Conservation (phyloP, 2,329 filamentous ascomycete species). For the Ophiostoma montium region DNA sequence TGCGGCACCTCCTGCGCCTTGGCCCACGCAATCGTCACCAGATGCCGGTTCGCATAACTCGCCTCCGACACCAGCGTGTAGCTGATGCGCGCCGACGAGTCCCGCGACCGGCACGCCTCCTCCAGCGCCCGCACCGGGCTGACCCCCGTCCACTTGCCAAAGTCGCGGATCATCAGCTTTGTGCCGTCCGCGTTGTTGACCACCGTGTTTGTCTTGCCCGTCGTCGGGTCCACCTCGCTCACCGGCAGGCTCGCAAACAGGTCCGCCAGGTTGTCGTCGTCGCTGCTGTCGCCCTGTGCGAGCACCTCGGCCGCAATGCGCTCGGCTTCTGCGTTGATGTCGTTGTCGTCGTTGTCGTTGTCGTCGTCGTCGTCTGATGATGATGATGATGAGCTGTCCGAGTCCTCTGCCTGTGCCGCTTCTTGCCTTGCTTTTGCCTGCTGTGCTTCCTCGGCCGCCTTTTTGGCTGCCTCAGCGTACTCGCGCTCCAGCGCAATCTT, state of each 20-base stretch:
- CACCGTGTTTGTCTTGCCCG: conserved; percentile 43
- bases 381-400: conserved; percentile 15
- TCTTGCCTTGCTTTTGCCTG: conserved; percentile 16
- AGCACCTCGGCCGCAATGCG: conserved; percentile 45
- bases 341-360: conserved; percentile 26
- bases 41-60: conserved; percentile 62
- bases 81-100: conserved; percentile 50
- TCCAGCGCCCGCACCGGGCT: conserved; percentile 65
- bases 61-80: conserved; percentile 60
- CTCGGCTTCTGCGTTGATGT: conserved; percentile 42
- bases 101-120: conserved; percentile 75
- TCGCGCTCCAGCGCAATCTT: conserved; percentile 48
- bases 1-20: conserved; percentile 46
- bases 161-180: conserved; percentile 58
- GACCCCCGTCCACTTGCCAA: conserved; percentile 69
- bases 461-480: conserved; percentile 28
- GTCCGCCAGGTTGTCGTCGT: conserved; percentile 35
- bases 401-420: conserved; percentile 15
- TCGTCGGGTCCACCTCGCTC: conserved; percentile 41
- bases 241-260: conserved; percentile 48
- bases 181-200: conserved; percentile 37
- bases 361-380: conserved; percentile 12
- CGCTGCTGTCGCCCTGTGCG: conserved; percentile 38
- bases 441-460: conserved; percentile 21
- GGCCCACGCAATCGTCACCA: conserved; percentile 63